phyloP scores from a whole-genome alignment of 2,329 filamentous ascomycete species.

The Talaromyces atroroseus region DNA sequence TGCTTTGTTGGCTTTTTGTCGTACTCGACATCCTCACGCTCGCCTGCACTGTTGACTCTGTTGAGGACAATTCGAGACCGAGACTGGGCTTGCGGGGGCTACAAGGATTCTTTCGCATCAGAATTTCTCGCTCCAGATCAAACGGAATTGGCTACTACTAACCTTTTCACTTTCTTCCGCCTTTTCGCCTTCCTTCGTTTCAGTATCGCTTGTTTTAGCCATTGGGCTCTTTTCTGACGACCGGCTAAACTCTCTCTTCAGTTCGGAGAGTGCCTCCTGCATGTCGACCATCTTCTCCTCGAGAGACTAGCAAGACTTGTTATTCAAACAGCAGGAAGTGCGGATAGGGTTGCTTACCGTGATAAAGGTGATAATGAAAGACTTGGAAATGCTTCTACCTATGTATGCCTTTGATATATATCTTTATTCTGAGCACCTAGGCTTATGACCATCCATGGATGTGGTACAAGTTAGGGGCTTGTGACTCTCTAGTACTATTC shows the following conservation, averaged over 20 bases:
- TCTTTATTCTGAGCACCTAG: too few relatives aligned
- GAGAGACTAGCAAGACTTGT: neutral
- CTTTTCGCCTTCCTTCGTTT: neutral
- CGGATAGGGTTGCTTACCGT: neutral
- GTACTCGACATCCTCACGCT: neutral
- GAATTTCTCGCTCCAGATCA: too few relatives aligned
- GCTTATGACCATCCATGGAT: too few relatives aligned
- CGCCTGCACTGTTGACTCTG: neutral
- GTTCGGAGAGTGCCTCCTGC: neutral
- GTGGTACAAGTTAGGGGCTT: too few relatives aligned
- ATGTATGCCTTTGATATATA: too few relatives aligned
- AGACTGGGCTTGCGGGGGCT: neutral
- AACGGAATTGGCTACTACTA: neutral
- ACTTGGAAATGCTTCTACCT: too few relatives aligned
- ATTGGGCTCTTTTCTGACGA: too few relatives aligned
- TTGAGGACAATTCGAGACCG: neutral
- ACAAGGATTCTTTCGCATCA: neutral
- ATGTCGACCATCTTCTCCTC: neutral
- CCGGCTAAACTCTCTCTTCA: neutral
- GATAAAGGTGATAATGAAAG: neutral
- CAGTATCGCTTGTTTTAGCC: neutral
- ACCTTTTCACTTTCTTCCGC: neutral
- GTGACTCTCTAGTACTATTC: too few relatives aligned
- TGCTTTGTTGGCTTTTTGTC: neutral
- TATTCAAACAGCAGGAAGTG: neutral